Conservation (phyloP, 1,284 basidiomycete genomes). For the Volvariella volvacea region DNA sequence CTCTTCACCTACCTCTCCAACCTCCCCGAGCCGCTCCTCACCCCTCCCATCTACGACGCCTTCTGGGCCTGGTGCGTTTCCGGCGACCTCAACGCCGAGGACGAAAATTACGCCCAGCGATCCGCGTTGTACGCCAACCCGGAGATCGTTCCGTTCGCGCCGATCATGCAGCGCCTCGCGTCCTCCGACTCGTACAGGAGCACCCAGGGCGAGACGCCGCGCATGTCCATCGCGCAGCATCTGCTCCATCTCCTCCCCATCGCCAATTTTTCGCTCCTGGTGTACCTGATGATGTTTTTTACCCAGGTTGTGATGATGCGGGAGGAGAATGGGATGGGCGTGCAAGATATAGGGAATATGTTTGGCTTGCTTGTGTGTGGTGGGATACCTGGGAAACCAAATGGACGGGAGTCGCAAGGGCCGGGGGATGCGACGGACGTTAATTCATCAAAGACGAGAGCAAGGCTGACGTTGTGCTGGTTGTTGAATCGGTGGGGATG, state of each 20-base stretch:
- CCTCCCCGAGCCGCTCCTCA: constrained; percentile 46
- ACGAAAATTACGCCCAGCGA: constrained; percentile 10
- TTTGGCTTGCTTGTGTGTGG: constrained; percentile 27
- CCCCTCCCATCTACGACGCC: constrained; percentile 33
- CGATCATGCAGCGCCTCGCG: constrained; percentile 5
- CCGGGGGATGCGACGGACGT: neutral
- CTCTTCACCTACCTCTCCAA: constrained; percentile 50
- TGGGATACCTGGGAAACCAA: constrained; percentile 8
- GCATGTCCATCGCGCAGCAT: constrained; percentile 40
- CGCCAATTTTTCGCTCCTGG: constrained; percentile 47
- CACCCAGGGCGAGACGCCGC: constrained; percentile 22
- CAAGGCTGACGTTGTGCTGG: constrained; percentile 26
- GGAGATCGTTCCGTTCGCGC: constrained; percentile 2
- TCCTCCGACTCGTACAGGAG: constrained; percentile 8
- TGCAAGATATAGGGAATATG: constrained; percentile 25
- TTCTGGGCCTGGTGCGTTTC: constrained; percentile 36
- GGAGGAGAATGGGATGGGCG: constrained; percentile 23
- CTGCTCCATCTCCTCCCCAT: constrained; percentile 57
- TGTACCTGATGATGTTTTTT: constrained; percentile 62
- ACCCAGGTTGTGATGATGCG: constrained; percentile 25
- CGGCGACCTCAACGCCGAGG: constrained; percentile 24
- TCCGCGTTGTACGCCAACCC: neutral
- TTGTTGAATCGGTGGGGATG: constrained; percentile 25
- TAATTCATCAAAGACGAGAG: constrained; percentile 8
- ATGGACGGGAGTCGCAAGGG: neutral